Conservation (phyloP, 768 basidiomycete genomes). For the Rhodotorula sphaerocarpa region DNA sequence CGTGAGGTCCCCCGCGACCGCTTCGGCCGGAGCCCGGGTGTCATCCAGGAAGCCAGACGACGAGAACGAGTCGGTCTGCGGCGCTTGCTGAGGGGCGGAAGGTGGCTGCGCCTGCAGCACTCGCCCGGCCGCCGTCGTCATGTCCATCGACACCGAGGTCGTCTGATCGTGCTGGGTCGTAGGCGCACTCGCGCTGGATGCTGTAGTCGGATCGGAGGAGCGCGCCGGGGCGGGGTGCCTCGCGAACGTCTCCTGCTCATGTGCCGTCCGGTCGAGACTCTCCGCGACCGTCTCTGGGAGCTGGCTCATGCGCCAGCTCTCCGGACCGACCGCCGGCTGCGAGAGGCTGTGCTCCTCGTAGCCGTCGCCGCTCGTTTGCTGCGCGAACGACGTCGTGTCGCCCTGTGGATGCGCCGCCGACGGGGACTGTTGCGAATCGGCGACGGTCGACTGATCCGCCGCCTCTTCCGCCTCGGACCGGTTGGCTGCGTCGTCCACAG, state of each 20-base stretch:
- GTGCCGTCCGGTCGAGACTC: background rate
- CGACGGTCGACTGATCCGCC: background rate
- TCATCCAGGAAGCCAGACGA: too few relatives aligned
- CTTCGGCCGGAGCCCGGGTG: too few relatives aligned
- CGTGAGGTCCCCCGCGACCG: too few relatives aligned
- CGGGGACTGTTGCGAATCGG: slow-evolving; percentile 1
- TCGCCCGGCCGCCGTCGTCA: background rate
- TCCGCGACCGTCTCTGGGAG: background rate
- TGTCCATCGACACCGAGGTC: slow-evolving; percentile 11
- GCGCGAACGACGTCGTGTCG: background rate
- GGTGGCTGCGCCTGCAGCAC: background rate
- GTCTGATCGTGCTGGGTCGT: background rate
- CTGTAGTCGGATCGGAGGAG: too few relatives aligned
- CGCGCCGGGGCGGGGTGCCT: background rate
- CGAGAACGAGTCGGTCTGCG: too few relatives aligned
- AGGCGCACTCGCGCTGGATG: background rate
- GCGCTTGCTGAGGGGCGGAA: too few relatives aligned
- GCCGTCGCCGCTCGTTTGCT: background rate
- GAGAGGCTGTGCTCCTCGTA: background rate
- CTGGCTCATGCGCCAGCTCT: background rate
- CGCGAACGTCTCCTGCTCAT: background rate
- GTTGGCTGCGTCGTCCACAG: too few relatives aligned
- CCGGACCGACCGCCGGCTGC: background rate
- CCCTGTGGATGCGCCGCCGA: background rate
- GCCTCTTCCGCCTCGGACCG: background rate